A percentile compares a stretch with the other conserved stretches of the same genome.
phyloP scores from a whole-genome alignment of 176 grass and related monocot genomes.

The Paspalum vaginatum region DNA sequence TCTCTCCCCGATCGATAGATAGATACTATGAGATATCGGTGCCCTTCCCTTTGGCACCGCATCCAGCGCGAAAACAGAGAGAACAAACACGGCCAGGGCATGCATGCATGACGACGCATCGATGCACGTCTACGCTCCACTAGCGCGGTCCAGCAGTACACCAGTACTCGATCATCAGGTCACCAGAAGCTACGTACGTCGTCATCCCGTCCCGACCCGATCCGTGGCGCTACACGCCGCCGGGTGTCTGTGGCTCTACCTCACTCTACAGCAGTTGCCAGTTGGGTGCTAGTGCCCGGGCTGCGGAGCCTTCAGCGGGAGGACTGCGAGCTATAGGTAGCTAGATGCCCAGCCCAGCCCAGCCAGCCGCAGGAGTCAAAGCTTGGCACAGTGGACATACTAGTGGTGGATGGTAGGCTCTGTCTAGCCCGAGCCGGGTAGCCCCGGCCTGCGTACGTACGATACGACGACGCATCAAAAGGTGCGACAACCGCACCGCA shows the following conservation, averaged over 20 bases:
- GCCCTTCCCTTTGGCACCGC: conserved; percentile 28
- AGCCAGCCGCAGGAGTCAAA: conserved; percentile 3
- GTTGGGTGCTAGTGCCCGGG: too few species aligned
- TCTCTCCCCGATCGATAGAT: neutral
- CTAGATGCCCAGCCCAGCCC: neutral
- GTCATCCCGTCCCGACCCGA: neutral
- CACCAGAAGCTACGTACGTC: neutral
- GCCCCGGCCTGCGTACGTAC: neutral
- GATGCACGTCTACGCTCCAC: neutral
- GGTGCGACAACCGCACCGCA: conserved; percentile 32
- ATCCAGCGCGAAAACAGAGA: conserved; percentile 33
- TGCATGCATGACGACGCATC: neutral
- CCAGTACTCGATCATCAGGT: neutral
- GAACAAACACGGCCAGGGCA: neutral
- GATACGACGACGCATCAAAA: conserved; percentile 43
- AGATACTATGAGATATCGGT: too few species aligned
- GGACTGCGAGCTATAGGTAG: neutral
- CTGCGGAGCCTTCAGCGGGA: too few species aligned
- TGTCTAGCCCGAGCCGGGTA: neutral
- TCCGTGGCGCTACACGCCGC: conserved; percentile 9
- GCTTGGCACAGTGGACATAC: neutral
- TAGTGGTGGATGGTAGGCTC: neutral
- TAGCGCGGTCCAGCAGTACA: conserved; percentile 8
- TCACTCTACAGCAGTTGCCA: neutral
- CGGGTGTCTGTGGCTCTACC: neutral